Conservation (phyloP, 768 basidiomycete genomes). For the Pulveroboletus sp. region DNA sequence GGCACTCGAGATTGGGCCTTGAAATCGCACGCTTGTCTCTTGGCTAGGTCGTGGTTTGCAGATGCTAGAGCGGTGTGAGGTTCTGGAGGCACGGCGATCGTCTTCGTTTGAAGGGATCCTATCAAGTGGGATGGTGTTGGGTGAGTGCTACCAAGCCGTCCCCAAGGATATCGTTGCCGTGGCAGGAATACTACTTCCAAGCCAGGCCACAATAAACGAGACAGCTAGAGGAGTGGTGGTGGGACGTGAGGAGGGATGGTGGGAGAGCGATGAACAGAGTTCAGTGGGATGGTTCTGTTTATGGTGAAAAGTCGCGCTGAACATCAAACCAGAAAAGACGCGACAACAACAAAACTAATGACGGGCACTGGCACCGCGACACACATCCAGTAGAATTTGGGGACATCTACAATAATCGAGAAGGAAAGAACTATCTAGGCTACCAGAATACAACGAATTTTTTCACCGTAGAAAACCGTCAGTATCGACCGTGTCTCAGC, state of each 20-base stretch:
- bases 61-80: background rate
- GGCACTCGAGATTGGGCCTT: background rate
- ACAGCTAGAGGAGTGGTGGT: background rate
- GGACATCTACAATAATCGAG: background rate
- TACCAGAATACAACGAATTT: background rate
- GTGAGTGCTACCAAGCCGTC: slow-evolving; percentile 7
- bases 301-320: slow-evolving; percentile 5
- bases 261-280: background rate
- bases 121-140: background rate
- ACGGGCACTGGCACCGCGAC: background rate
- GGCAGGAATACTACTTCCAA: background rate
- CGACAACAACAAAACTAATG: slow-evolving; percentile 11
- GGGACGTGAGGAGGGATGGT: background rate
- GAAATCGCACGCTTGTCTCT: background rate
- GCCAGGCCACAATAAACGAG: background rate
- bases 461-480: background rate
- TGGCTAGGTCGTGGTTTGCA: background rate
- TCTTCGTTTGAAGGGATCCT: background rate
- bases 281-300: slow-evolving; percentile 13
- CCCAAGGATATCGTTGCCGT: background rate
- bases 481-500: slow-evolving; percentile 12
- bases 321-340: slow-evolving; percentile 8
- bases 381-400: background rate
- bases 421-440: background rate
- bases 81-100: background rate